phyloP scores from a whole-genome alignment of 148 eudicot genomes.

The Amaranthus cruentus region DNA sequence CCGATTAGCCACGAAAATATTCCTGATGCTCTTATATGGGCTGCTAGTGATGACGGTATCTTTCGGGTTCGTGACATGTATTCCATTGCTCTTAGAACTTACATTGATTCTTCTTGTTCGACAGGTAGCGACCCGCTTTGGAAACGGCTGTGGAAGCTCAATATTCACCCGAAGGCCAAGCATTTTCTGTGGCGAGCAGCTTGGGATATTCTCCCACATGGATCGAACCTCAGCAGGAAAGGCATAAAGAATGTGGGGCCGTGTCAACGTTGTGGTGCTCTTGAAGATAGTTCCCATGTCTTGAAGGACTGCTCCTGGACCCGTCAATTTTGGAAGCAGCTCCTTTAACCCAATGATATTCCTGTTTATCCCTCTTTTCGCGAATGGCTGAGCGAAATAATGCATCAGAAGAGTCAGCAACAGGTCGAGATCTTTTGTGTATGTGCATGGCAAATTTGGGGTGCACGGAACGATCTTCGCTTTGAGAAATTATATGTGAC shows the following conservation, averaged over 20 bases:
- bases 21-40: neutral
- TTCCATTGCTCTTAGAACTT: neutral
- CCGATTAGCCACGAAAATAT: neutral
- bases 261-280: neutral
- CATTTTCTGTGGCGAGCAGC: neutral
- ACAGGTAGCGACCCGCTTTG: neutral
- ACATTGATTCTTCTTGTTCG: neutral
- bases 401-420: too few species aligned
- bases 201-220: neutral
- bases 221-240: neutral
- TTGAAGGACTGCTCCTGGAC: neutral
- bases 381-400: too few species aligned
- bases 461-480: too few species aligned
- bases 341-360: too few species aligned
- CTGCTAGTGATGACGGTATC: neutral
- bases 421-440: too few species aligned
- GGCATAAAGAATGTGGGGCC: too few species aligned
- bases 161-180: neutral
- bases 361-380: too few species aligned
- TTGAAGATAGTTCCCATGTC: neutral
- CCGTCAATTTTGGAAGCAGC: too few species aligned
- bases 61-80: neutral
- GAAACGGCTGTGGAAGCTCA: neutral
- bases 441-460: too few species aligned
- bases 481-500: too few species aligned